Conservation (phyloP, 129 eudicot genomes). For the Dittrichia graveolens region DNA sequence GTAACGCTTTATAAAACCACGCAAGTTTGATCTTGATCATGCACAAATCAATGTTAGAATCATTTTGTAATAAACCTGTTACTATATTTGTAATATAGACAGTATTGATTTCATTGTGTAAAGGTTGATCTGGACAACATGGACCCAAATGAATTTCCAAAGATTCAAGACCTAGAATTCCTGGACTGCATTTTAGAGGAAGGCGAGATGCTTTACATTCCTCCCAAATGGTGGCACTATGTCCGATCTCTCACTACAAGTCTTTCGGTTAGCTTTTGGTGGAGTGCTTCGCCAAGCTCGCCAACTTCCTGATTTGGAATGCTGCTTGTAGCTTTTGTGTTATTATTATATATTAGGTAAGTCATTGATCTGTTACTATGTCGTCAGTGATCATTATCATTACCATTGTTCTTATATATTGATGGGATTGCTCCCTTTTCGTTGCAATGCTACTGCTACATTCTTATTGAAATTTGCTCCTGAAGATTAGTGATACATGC, state of each 20-base stretch:
- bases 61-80: background rate
- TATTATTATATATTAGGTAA: slow-evolving; percentile 9
- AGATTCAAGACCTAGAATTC: slow-evolving; percentile 63
- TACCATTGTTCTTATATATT: slow-evolving; percentile 18
- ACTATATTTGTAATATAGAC: background rate
- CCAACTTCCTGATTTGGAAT: slow-evolving; percentile 32
- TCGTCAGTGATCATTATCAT: slow-evolving; percentile 12
- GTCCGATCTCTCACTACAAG: slow-evolving; percentile 93
- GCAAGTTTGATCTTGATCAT: slow-evolving; percentile 10
- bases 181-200: slow-evolving; percentile 90
- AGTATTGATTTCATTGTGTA: slow-evolving; percentile 21
- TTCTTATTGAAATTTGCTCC: slow-evolving; percentile 20
- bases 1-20: slow-evolving; percentile 36
- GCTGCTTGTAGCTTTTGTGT: slow-evolving; percentile 27
- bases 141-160: slow-evolving; percentile 72
- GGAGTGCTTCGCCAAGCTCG: slow-evolving; percentile 55
- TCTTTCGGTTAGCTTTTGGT: slow-evolving; percentile 99
- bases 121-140: slow-evolving; percentile 94
- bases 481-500: background rate
- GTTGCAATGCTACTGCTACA: slow-evolving; percentile 28
- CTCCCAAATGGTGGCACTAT: slow-evolving; percentile 99
- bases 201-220: slow-evolving; percentile 99
- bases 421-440: slow-evolving; percentile 26
- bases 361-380: slow-evolving; percentile 8
- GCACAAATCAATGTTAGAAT: background rate